Conservation (phyloP, 208 protist species). For the Leishmania martiniquensis region DNA sequence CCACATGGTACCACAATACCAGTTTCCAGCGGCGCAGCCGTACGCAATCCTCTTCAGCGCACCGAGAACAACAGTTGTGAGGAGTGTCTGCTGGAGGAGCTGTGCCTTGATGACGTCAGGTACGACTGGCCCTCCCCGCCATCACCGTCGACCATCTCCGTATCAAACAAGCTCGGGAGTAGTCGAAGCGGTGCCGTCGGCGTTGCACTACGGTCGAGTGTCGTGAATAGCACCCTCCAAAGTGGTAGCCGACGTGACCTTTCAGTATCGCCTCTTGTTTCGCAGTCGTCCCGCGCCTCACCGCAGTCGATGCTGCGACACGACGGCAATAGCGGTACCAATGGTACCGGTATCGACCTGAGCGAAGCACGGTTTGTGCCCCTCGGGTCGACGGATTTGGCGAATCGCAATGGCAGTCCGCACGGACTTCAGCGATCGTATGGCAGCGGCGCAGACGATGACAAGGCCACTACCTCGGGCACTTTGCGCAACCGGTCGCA, state of each 20-base stretch:
- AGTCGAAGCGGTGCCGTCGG: neutral
- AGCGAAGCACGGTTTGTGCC: conserved; percentile 28
- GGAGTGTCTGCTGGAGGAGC: neutral
- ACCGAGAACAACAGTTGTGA: neutral
- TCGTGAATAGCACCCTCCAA: neutral
- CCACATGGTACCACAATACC: neutral
- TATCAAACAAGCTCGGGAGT: neutral
- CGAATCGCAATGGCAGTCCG: conserved; percentile 15
- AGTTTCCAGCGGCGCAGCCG: neutral
- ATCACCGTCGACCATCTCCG: neutral
- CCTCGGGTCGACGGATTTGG: conserved; percentile 9
- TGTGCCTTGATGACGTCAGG: conserved; percentile 10
- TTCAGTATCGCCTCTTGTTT: conserved; percentile 14
- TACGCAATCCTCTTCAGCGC: conserved; percentile 12
- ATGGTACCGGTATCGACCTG: neutral
- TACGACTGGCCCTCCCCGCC: conserved; percentile 28
- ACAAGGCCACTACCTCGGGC: neutral
- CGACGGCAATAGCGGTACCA: conserved; percentile 6
- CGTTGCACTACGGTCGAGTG: neutral
- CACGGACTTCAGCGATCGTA: conserved; percentile 13
- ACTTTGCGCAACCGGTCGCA: neutral
- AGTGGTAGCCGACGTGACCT: conserved; percentile 19
- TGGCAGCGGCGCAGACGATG: conserved; percentile 10
- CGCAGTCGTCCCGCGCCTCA: conserved; percentile 10
- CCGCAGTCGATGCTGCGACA: neutral